Conservation (phyloP, 2,329 filamentous ascomycete species). For the Cladosporium sp. region DNA sequence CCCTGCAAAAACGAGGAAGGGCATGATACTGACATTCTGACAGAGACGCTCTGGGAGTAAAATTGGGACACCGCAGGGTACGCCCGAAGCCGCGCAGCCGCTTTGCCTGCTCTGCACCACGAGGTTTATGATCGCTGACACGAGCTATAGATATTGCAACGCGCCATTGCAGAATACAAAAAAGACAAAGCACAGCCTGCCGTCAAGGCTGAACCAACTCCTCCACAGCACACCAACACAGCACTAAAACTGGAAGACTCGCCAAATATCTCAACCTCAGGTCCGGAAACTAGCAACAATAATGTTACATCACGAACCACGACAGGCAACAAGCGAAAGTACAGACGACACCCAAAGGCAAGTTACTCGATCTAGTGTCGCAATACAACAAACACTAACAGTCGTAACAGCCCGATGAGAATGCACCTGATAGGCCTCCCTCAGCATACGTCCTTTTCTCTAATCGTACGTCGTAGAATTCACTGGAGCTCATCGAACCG, state of each 20-base stretch:
- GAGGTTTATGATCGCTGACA: not conserved
- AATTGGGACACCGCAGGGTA: constrained; percentile 76
- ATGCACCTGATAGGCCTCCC: constrained; percentile 73
- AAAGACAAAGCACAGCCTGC: constrained; percentile 45
- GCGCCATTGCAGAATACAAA: constrained; percentile 68
- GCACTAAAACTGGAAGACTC: not conserved
- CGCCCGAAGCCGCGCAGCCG: constrained; percentile 27
- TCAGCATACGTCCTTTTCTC: constrained; percentile 85
- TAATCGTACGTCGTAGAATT: constrained; percentile 58
- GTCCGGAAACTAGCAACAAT: not conserved
- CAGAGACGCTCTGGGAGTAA: constrained; percentile 70
- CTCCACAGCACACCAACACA: not conserved
- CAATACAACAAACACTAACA: constrained; percentile 12
- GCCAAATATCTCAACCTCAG: not conserved
- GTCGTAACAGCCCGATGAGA: constrained; percentile 65
- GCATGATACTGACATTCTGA: not conserved
- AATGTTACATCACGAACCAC: not conserved
- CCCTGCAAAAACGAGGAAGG: not conserved
- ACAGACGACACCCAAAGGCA: constrained; percentile 73
- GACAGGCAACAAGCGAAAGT: constrained; percentile 61
- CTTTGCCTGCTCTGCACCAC: not conserved
- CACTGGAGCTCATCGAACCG: not conserved
- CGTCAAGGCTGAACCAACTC: not conserved
- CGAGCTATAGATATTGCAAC: constrained; percentile 70
- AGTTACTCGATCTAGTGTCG: constrained; percentile 18